phyloP scores from a whole-genome alignment of 331 rosid genomes.

The Prunus yedoensis region DNA sequence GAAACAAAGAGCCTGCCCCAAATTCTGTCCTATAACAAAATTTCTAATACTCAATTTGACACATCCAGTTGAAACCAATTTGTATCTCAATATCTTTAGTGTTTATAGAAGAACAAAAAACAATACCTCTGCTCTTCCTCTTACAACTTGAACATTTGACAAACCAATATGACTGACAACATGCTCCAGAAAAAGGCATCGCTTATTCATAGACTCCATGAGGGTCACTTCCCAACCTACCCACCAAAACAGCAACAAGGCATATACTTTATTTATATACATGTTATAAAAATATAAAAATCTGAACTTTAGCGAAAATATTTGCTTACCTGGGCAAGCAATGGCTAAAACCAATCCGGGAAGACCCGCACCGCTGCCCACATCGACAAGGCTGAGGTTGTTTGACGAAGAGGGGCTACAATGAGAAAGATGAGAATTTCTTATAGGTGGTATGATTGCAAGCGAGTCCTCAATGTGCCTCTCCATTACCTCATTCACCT shows the following conservation, averaged over 20 bases:
- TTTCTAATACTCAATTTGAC: constrained; percentile 9
- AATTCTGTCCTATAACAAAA: constrained; percentile 57
- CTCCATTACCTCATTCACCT: constrained; percentile 70
- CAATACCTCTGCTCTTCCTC: constrained; percentile 95
- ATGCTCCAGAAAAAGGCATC: constrained; percentile 85
- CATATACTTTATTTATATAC: background rate
- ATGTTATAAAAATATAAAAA: background rate
- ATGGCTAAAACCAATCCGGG: constrained; percentile 83
- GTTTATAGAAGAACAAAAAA: background rate
- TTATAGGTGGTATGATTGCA: constrained; percentile 64
- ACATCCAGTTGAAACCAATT: constrained; percentile 2
- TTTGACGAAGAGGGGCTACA: constrained; percentile 28
- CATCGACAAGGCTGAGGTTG: constrained; percentile 55
- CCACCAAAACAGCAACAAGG: constrained; percentile 15
- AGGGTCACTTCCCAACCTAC: constrained; percentile 79
- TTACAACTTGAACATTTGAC: constrained; percentile 65
- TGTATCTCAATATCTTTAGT: background rate
- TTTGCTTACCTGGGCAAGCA: constrained; percentile 72
- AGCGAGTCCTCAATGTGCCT: constrained; percentile 93
- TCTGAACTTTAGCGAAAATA: background rate
- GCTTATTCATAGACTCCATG: constrained; percentile 81
- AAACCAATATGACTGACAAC: constrained; percentile 56
- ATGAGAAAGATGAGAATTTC: constrained; percentile 37
- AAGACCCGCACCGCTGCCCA: constrained; percentile 87
- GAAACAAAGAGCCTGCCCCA: constrained; percentile 63